Conservation (phyloP, 371 early-diverging fungal species). For the Lichtheimia ramosa region DNA sequence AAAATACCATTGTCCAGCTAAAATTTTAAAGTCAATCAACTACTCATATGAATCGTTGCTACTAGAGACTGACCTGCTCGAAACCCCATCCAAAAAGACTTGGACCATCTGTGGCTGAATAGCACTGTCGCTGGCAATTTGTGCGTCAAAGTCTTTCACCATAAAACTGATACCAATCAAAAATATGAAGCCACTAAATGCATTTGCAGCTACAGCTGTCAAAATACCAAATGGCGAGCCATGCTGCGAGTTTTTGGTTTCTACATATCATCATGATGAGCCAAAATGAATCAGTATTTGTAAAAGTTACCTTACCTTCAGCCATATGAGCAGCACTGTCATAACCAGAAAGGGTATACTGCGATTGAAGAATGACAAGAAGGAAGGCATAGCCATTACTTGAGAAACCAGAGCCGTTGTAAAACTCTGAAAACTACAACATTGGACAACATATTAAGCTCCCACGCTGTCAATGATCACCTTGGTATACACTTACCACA, state of each 20-base stretch:
- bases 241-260: slow-evolving; percentile 62
- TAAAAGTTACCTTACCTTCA: slow-evolving; percentile 37
- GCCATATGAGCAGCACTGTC: slow-evolving; percentile 75
- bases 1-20: slow-evolving; percentile 61
- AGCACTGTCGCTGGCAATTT: slow-evolving; percentile 43
- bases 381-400: slow-evolving; percentile 52
- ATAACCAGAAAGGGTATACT: slow-evolving; percentile 71
- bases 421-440: slow-evolving; percentile 46
- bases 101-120: slow-evolving; percentile 56
- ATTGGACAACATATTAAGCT: slow-evolving; percentile 4
- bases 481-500: slow-evolving; percentile 21
- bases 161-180: slow-evolving; percentile 57
- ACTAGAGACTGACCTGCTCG: too few species aligned
- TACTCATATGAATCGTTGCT: too few species aligned
- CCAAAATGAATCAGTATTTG: too few species aligned
- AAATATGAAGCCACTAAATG: slow-evolving; percentile 56
- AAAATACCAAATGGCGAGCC: slow-evolving; percentile 65
- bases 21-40: too few species aligned
- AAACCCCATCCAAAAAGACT: slow-evolving; percentile 66
- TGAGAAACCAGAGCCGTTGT: slow-evolving; percentile 54
- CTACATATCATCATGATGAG: slow-evolving; percentile 15
- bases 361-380: slow-evolving; percentile 58
- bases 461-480: neutral
- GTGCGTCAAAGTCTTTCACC: slow-evolving; percentile 51
- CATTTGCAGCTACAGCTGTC: slow-evolving; percentile 58